These are phyloP conservation scores for Rosa persica DNA, from an alignment of 306 rosid species.

Conservation along the genomic window DNA sequence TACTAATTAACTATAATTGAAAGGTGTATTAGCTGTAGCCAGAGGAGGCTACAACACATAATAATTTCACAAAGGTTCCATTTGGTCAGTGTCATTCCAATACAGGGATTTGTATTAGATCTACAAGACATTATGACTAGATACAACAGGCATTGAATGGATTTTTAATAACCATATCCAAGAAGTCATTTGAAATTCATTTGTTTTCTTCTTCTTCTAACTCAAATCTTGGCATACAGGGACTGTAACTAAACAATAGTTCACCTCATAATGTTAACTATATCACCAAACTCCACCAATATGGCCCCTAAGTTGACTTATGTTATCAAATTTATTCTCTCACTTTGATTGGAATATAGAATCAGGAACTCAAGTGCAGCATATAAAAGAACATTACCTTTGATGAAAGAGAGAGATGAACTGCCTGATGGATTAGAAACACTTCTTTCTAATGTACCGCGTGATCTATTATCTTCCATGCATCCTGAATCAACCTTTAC, in stretches of 20 bases:
- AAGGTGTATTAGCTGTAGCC: neutral
- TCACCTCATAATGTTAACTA: neutral
- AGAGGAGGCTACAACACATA: neutral
- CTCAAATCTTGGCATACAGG: neutral
- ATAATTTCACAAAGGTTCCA: neutral
- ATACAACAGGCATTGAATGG: neutral
- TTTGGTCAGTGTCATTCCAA: neutral
- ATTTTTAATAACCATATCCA: neutral
- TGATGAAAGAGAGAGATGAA: conserved; percentile 67
- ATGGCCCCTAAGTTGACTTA: neutral
- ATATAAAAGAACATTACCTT: conserved; percentile 43
- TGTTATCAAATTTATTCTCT: neutral
- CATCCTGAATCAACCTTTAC: conserved; percentile 68
- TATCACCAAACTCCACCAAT: neutral
- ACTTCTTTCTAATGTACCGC: conserved; percentile 36
- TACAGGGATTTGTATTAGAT: neutral
- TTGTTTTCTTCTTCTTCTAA: neutral
- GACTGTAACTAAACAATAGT: neutral
- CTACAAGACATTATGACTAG: neutral
- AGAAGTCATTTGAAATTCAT: neutral
- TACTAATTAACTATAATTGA: neutral
- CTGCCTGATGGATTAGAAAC: conserved; percentile 45
- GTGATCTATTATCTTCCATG: conserved; percentile 45
- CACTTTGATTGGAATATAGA: neutral
- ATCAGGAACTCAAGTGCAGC: neutral